These are phyloP conservation scores for Penicillium waksmanii DNA, from an alignment of 495 filamentous ascomycete genomes.

Conservation along the genomic window DNA sequence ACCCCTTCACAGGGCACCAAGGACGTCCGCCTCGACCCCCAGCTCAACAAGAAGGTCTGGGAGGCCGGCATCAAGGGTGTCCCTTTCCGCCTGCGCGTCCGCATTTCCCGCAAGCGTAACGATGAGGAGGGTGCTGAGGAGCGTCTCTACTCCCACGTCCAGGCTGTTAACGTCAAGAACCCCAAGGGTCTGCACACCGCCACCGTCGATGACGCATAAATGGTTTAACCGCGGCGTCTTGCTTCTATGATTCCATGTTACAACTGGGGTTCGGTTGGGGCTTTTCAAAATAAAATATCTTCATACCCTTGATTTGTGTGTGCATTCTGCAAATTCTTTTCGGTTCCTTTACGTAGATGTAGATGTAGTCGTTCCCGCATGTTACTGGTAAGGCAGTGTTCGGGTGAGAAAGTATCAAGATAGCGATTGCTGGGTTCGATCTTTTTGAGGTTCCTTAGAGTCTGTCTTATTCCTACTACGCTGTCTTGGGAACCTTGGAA, in stretches of 20 bases:
- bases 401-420: no score
- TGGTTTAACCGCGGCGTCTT: constrained; percentile 22
- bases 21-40: constrained; percentile 97
- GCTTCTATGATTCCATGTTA: constrained; percentile 38
- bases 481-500: no score
- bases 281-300: constrained; percentile 37
- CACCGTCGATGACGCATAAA: constrained; percentile 65
- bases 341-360: neutral
- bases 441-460: no score
- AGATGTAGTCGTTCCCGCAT: no score
- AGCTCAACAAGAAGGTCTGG: constrained; percentile 99
- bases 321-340: neutral
- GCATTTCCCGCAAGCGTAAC: constrained; percentile 99
- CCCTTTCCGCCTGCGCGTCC: constrained; percentile 91
- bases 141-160: constrained; percentile 98
- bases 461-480: no score
- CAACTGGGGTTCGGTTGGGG: constrained; percentile 33
- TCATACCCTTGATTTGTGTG: constrained; percentile 21
- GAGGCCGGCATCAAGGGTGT: constrained; percentile 98
- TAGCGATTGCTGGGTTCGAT: no score
- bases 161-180: constrained; percentile 99
- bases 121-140: constrained; percentile 99
- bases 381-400: no score
- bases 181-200: constrained; percentile 93
- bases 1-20: constrained; percentile 73